phyloP scores from a whole-genome alignment of 2,329 filamentous ascomycete species.

The Trichoderma sp. region DNA sequence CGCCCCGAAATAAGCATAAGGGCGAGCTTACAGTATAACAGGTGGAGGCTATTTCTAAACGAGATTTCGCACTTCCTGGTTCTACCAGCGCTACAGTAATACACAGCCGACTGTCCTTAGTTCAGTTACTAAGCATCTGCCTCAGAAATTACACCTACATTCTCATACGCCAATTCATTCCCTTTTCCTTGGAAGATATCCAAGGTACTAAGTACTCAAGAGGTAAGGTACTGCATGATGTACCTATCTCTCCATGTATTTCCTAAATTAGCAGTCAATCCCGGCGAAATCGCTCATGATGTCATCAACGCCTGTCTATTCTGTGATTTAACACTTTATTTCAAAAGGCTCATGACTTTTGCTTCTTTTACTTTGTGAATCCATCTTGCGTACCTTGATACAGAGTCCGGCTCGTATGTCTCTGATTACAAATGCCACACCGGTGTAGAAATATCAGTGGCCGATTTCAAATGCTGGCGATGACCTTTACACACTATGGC shows the following conservation, averaged over 20 bases:
- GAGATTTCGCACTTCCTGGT: not conserved
- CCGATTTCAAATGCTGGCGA: conserved; percentile 15
- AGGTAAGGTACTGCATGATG: too few relatives aligned
- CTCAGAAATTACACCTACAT: too few relatives aligned
- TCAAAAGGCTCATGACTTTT: not conserved
- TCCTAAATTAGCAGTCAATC: not conserved
- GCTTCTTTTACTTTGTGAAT: not conserved
- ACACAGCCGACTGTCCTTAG: not conserved
- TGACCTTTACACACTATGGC: not conserved
- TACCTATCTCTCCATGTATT: not conserved
- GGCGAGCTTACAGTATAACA: not conserved
- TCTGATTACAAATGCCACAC: not conserved
- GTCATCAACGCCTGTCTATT: not conserved
- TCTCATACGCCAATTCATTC: not conserved
- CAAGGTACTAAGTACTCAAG: not conserved
- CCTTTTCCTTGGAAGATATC: not conserved
- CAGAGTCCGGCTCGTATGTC: not conserved
- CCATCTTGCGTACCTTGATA: not conserved
- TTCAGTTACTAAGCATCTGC: not conserved
- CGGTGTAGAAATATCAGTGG: conserved; percentile 7
- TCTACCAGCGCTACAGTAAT: too few relatives aligned
- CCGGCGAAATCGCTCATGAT: not conserved
- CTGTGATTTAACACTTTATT: not conserved
- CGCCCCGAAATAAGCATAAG: not conserved
- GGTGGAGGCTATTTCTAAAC: not conserved